Evolutionary conservation across 2,329 filamentous ascomycete species (phyloP).

Genomic region (Fusarium praegraminearum): DNA sequence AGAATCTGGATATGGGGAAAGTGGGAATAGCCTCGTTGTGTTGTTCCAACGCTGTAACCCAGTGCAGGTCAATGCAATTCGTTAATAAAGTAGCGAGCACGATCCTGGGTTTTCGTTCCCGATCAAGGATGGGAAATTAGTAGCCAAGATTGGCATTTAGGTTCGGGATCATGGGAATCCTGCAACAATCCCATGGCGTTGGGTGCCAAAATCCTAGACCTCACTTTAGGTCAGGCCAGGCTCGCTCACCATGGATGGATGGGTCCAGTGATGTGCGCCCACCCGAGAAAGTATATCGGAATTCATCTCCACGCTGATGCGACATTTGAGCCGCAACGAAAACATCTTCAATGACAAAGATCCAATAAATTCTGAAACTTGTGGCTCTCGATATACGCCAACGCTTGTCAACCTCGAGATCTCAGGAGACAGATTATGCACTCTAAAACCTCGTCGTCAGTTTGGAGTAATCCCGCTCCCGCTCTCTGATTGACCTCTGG

Average conservation of each 20-base stretch:
- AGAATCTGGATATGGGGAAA: not conserved
- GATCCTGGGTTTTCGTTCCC: not conserved
- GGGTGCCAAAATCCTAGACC: conserved; percentile 17
- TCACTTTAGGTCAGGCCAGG: not conserved
- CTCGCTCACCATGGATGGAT: not conserved
- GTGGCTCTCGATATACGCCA: conserved; percentile 32
- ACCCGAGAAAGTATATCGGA: conserved; percentile 35
- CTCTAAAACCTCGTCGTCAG: not conserved
- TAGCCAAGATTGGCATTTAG: conserved; percentile 24
- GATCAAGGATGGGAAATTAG: conserved; percentile 29
- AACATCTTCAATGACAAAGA: conserved; percentile 6
- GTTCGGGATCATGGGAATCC: conserved; percentile 33
- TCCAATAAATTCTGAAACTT: conserved; percentile 20
- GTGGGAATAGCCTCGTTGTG: conserved; percentile 23
- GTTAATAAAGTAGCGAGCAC: not conserved
- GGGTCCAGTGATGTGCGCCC: conserved; percentile 30
- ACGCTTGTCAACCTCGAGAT: conserved; percentile 20
- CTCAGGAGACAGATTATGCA: conserved; percentile 8
- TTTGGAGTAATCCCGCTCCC: conserved; percentile 11
- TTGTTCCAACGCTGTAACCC: not conserved
- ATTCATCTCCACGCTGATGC: conserved; percentile 29
- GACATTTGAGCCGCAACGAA: conserved; percentile 37
- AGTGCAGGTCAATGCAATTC: conserved; percentile 1
- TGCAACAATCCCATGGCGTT: conserved; percentile 34
- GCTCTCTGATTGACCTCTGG: not conserved